A percentile compares a stretch with the other conserved stretches of the same genome.
phyloP scores from a whole-genome alignment of 2,329 filamentous ascomycete species.

The Aspergillus japonicus region DNA sequence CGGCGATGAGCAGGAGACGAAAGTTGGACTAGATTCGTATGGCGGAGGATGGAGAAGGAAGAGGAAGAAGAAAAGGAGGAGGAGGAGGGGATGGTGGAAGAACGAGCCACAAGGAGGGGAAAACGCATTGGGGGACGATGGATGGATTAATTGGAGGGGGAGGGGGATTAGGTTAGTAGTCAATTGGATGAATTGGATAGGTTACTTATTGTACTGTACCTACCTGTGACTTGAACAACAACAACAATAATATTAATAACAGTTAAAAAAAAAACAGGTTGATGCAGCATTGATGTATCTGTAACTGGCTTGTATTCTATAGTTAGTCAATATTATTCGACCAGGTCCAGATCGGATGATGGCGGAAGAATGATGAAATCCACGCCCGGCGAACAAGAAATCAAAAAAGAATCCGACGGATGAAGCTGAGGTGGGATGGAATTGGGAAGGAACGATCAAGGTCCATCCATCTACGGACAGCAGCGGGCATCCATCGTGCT shows the following conservation, averaged over 20 bases:
- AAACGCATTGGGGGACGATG: not conserved
- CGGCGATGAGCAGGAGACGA: conserved; percentile 10
- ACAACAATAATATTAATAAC: too few species aligned
- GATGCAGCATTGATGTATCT: not conserved
- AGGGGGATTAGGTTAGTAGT: not conserved
- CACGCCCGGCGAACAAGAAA: not conserved
- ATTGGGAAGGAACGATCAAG: too few species aligned
- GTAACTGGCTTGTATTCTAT: not conserved
- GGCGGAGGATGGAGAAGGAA: conserved; percentile 15
- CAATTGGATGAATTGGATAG: not conserved
- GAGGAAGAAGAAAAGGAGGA: conserved; percentile 4
- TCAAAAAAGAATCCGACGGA: not conserved
- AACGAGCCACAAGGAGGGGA: not conserved
- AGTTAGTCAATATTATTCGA: too few species aligned
- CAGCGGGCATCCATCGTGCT: not conserved
- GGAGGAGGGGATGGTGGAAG: conserved; percentile 18
- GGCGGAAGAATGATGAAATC: not conserved
- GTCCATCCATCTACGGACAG: too few species aligned
- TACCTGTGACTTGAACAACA: too few species aligned
- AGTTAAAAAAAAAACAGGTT: too few species aligned
- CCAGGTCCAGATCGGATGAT: not conserved
- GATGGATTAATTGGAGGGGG: not conserved
- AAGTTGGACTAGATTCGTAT: conserved; percentile 15
- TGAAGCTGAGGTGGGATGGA: not conserved
- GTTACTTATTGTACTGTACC: too few species aligned